Evolutionary conservation across 164 flowering plant species (phyloP).

Genomic region (Sextonia rubra): DNA sequence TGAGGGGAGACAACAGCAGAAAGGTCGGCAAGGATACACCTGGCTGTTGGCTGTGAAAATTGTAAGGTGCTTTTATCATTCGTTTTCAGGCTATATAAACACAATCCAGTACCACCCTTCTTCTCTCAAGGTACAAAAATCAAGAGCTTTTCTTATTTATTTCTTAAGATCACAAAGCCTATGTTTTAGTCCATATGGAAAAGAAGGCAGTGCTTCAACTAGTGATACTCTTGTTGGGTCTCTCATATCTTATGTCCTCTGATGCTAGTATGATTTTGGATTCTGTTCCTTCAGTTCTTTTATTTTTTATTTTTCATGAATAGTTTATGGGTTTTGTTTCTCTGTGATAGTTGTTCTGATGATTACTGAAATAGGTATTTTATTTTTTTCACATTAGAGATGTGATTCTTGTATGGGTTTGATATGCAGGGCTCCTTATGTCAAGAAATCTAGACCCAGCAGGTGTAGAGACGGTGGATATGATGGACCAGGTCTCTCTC

Average conservation of each 20-base stretch:
- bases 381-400: background rate
- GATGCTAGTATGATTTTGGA: slow-evolving; percentile 25
- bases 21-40: background rate
- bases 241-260: slow-evolving; percentile 27
- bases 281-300: background rate
- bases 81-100: slow-evolving; percentile 2
- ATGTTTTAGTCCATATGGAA: slow-evolving; percentile 19
- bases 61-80: background rate
- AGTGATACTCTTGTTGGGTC: slow-evolving; percentile 25
- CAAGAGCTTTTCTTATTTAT: background rate
- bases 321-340: background rate
- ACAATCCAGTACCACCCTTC: background rate
- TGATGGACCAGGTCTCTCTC: slow-evolving; percentile 23
- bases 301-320: background rate
- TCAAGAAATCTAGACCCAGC: slow-evolving; percentile 14
- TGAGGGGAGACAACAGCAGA: background rate
- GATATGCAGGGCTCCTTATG: slow-evolving; percentile 28
- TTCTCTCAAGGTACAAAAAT: background rate
- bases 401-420: background rate
- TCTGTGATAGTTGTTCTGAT: background rate
- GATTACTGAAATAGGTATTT: background rate
- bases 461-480: slow-evolving; percentile 16
- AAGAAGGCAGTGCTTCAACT: slow-evolving; percentile 19
- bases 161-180: background rate
- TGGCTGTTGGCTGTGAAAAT: slow-evolving; percentile 1